phyloP scores from a whole-genome alignment of 768 basidiomycete species.

The Sporobolomyces phaffii region DNA sequence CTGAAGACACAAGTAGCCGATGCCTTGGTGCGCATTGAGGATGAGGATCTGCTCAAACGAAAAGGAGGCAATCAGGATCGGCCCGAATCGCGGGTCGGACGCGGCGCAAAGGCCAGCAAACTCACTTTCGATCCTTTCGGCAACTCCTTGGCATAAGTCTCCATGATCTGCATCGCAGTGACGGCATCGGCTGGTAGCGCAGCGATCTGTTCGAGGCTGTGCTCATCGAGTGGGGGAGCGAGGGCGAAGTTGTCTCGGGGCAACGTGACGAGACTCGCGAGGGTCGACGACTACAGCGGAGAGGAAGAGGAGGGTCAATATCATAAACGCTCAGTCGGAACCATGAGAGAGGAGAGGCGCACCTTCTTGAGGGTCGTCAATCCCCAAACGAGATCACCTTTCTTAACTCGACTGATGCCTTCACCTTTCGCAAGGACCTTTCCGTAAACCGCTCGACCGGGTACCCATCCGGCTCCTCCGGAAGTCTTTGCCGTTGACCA shows the following conservation, averaged over 20 bases:
- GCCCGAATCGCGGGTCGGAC: not conserved
- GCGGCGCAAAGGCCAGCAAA: too few species aligned
- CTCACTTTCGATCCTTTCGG: conserved; percentile 33
- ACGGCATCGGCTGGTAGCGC: conserved; percentile 38
- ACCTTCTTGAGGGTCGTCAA: conserved; percentile 37
- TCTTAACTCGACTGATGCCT: conserved; percentile 22
- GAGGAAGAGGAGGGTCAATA: too few species aligned
- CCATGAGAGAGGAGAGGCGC: not conserved
- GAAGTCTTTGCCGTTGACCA: conserved; percentile 33
- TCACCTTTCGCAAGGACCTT: conserved; percentile 41
- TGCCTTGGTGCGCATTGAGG: conserved; percentile 39
- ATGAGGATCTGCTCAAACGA: conserved; percentile 31
- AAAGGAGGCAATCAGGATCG: not conserved
- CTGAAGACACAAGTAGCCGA: conserved; percentile 41
- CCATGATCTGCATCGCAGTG: conserved; percentile 38
- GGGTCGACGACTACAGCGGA: conserved; percentile 38
- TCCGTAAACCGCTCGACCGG: conserved; percentile 41
- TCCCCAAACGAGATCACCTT: conserved; percentile 43
- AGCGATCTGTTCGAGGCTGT: conserved; percentile 25
- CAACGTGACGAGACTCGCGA: conserved; percentile 39
- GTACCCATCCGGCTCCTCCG: conserved; percentile 39
- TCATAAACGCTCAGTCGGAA: too few species aligned
- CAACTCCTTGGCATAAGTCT: conserved; percentile 23
- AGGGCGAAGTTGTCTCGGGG: conserved; percentile 36
- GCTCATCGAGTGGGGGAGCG: conserved; percentile 39